Base-by-base conservation (phyloP, 202 grass and related monocot genomes). In the Setaria viridis region DNA sequence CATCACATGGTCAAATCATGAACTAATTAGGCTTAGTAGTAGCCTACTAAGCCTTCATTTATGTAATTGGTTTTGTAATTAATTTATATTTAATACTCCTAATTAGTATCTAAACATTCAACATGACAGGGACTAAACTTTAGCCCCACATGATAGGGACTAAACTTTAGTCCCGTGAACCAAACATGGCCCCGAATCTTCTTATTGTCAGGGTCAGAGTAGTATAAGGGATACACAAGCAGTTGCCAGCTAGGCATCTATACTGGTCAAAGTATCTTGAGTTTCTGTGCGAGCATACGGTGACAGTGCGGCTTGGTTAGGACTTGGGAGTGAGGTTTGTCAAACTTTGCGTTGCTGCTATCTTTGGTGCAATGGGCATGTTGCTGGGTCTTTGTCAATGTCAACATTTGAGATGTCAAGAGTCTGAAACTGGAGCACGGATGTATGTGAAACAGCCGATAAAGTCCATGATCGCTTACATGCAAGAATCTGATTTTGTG, bases 201-300 rank as follows among this genome's bases (percentile, higher is more conserved):
- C 34, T 43, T 81, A 19, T 51, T 71, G 51, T 77, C 20, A 80
- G 50, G 16, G 54, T 54, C 45, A 82, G 51, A 25, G 41, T 35
- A 48, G 51, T 21, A 42, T 50, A 58, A 58, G 60, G 33, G 32
- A 53, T 74, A 48, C 13, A 57, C 6, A 47, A 69, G 25, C 41
- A 68, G 51, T 30, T 87, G 62, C 51, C 16, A 77, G 63, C 45
- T 83, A 9, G 39, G 63, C 42, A 25, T 77, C 49, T 76, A 4
- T 76, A 77, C 9, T 68, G 9, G 72, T 68, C 29, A 68, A 68
- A 41, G 19, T 47, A 21, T 85, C 49, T 49, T 49, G 30, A 2
- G 50, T 51, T 14, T 29, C 11, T 25, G 25, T 50, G 83, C 15
- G 21, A 60, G 17, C 21, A 34, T 6, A 33, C 33, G 42, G 21